Conservation (phyloP, 257 asterid species). For the Rhazya stricta region DNA sequence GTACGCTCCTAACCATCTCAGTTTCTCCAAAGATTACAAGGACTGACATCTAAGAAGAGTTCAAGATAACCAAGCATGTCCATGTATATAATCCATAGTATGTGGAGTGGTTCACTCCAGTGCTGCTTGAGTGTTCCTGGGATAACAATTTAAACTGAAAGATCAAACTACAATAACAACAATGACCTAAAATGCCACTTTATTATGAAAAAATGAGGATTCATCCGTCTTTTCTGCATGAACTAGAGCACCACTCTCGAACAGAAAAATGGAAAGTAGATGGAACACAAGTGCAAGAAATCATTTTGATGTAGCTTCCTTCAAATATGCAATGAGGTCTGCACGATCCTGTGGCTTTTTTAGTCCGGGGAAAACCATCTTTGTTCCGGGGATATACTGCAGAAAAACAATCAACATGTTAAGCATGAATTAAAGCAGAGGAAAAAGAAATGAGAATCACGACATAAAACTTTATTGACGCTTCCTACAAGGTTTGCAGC, state of each 20-base stretch:
- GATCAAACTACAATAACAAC: neutral
- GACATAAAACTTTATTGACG: neutral
- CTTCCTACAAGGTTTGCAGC: neutral
- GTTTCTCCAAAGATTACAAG: too few relatives aligned
- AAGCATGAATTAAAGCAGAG: neutral
- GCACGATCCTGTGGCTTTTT: constrained; percentile 94
- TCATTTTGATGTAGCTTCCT: constrained; percentile 44
- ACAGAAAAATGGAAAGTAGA: neutral
- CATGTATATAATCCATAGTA: too few relatives aligned
- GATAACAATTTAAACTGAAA: neutral
- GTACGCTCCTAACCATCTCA: too few relatives aligned
- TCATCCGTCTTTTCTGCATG: neutral
- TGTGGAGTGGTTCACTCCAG: neutral
- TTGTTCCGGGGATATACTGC: constrained; percentile 95
- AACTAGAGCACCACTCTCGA: neutral
- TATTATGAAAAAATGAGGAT: constrained; percentile 6
- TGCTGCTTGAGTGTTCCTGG: neutral
- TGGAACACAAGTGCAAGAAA: neutral
- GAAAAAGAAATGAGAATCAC: neutral
- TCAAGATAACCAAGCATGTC: too few relatives aligned
- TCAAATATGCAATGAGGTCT: constrained; percentile 82
- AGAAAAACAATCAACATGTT: constrained; percentile 1
- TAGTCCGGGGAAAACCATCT: constrained; percentile 98
- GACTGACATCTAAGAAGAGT: too few relatives aligned
- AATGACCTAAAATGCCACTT: neutral